A percentile compares a stretch with the other conserved stretches of the same genome.
Evolutionary conservation across 352 stramenopile species (phyloP).

Genomic region (Phytophthora boehmeriae): DNA sequence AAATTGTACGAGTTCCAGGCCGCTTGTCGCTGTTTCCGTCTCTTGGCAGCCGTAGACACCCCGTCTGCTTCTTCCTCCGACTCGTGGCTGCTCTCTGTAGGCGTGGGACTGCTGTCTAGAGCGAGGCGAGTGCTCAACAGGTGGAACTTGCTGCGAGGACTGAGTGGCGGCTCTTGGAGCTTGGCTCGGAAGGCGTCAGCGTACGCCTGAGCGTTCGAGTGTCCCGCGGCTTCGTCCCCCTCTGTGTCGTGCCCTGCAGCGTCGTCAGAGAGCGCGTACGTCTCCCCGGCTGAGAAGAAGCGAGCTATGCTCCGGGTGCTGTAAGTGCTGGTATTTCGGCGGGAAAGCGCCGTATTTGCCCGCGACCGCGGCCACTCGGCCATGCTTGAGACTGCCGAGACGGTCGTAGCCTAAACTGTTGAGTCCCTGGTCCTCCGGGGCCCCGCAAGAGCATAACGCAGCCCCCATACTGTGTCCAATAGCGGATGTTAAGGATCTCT

Average conservation of each 20-base stretch:
- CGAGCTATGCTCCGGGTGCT: slow-evolving; percentile 41
- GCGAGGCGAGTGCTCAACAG: slow-evolving; percentile 44
- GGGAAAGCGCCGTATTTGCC: slow-evolving; percentile 42
- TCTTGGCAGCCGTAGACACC: neutral
- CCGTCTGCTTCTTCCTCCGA: slow-evolving; percentile 19
- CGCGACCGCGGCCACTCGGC: slow-evolving; percentile 30
- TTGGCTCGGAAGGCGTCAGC: slow-evolving; percentile 74
- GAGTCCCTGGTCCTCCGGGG: slow-evolving; percentile 44
- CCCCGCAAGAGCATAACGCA: slow-evolving; percentile 57
- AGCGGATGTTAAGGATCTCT: slow-evolving; percentile 31
- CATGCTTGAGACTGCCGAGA: slow-evolving; percentile 35
- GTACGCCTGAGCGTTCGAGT: slow-evolving; percentile 54
- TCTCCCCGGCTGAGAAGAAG: slow-evolving; percentile 58
- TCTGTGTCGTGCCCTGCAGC: slow-evolving; percentile 28
- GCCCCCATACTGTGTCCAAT: no score
- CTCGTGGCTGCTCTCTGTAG: slow-evolving; percentile 33
- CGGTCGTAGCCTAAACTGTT: slow-evolving; percentile 51
- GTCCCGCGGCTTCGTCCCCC: slow-evolving; percentile 17
- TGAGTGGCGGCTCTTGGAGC: slow-evolving; percentile 71
- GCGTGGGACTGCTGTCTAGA: slow-evolving; percentile 24
- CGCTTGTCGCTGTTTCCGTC: slow-evolving; percentile 9
- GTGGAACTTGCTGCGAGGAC: slow-evolving; percentile 71
- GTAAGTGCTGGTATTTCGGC: slow-evolving; percentile 36
- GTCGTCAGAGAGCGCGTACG: slow-evolving; percentile 62
- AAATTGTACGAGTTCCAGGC: slow-evolving; percentile 37